phyloP scores from a whole-genome alignment of 2,329 filamentous ascomycete genomes.

The Thielaviopsis musarum region DNA sequence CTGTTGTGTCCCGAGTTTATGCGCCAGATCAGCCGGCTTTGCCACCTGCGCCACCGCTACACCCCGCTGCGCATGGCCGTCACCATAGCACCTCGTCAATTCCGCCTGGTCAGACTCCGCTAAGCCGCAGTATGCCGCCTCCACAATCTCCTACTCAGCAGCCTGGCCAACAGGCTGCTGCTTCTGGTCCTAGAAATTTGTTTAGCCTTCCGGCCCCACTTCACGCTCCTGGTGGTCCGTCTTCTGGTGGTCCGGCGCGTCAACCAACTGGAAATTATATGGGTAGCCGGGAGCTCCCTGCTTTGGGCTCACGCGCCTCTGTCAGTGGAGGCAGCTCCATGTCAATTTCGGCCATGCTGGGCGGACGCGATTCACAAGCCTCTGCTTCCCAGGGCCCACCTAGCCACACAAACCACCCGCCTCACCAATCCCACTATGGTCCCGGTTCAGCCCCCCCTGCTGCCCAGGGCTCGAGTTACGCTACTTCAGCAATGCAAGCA shows the following conservation, averaged over 20 bases:
- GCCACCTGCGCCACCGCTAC: slow-evolving; percentile 15
- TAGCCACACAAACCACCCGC: slow-evolving; percentile 17
- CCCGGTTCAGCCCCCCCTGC: slow-evolving; percentile 22
- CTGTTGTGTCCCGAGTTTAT: slow-evolving; percentile 5
- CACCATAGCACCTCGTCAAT: slow-evolving; percentile 30
- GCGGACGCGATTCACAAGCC: slow-evolving; percentile 28
- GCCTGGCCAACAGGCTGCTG: slow-evolving; percentile 15
- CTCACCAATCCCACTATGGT: slow-evolving; percentile 24
- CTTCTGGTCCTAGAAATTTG: slow-evolving; percentile 19
- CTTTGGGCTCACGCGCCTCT: slow-evolving; percentile 31
- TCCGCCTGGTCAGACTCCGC: slow-evolving; percentile 20
- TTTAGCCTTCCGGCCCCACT: slow-evolving; percentile 32
- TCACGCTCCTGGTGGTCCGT: slow-evolving; percentile 19
- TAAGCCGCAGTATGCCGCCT: slow-evolving; percentile 30
- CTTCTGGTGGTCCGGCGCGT: slow-evolving; percentile 22
- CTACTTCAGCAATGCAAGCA: slow-evolving; percentile 29
- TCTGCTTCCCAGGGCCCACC: slow-evolving; percentile 16
- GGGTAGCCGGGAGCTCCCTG: slow-evolving; percentile 34
- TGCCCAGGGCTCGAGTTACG: slow-evolving; percentile 28
- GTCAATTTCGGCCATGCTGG: slow-evolving; percentile 45
- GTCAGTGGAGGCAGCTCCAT: slow-evolving; percentile 35
- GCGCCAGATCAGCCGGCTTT: slow-evolving; percentile 9
- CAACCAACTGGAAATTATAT: slow-evolving; percentile 16
- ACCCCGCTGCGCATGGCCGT: slow-evolving; percentile 22
- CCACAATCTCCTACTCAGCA: slow-evolving; percentile 27